Evolutionary conservation across 495 filamentous ascomycete genomes (phyloP).

Genomic region (Aspergillus hancockii): DNA sequence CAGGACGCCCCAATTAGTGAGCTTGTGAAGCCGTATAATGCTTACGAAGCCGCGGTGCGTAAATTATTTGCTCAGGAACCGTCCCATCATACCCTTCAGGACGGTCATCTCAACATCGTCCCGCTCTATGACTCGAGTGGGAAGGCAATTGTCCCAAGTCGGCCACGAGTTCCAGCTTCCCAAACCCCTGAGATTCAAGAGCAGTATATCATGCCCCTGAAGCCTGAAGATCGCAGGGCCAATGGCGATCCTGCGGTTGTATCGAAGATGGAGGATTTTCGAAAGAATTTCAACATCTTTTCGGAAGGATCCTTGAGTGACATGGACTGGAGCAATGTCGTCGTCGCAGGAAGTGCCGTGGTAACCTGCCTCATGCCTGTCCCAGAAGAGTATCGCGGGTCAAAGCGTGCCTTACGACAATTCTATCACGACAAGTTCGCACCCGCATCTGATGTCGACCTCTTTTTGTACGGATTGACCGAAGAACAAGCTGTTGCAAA

Average conservation of each 20-base stretch:
- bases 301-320: conserved; percentile 65
- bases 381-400: conserved; percentile 59
- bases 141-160: conserved; percentile 52
- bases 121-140: conserved; percentile 67
- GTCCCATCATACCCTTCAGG: conserved; percentile 54
- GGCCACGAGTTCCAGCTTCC: conserved; percentile 59
- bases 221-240: conserved; percentile 55
- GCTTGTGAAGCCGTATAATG: conserved; percentile 66
- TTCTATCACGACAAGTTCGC: conserved; percentile 80
- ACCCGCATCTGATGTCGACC: conserved; percentile 80
- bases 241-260: conserved; percentile 67
- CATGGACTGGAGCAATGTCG: conserved; percentile 75
- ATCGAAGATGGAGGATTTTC: conserved; percentile 63
- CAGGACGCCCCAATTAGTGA: conserved; percentile 54
- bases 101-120: conserved; percentile 65
- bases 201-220: conserved; percentile 71
- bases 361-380: conserved; percentile 73
- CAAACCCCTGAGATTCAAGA: conserved; percentile 61
- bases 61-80: conserved; percentile 73
- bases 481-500: conserved; percentile 75
- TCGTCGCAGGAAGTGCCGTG: conserved; percentile 75
- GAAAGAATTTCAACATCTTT: conserved; percentile 75
- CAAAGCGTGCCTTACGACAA: conserved; percentile 62
- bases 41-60: conserved; percentile 67
- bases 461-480: conserved; percentile 77